These are phyloP conservation scores for Lasiosphaeria miniovina DNA, from an alignment of 495 filamentous ascomycete genomes.

Conservation along the genomic window DNA sequence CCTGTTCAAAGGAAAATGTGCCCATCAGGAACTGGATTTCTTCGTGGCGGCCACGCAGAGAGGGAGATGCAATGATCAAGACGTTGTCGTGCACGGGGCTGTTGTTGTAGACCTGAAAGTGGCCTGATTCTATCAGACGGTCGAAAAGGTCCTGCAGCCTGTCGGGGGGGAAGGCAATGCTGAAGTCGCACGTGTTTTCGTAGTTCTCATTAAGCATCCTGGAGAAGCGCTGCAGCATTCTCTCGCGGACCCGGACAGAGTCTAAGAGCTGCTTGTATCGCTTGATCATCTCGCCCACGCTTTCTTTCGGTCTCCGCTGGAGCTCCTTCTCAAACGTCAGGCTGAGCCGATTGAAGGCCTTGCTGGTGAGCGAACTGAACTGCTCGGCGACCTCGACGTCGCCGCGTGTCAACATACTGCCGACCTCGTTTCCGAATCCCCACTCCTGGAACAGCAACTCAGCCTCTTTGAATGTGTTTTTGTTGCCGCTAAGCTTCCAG, in stretches of 20 bases:
- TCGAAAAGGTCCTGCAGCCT: constrained; percentile 72
- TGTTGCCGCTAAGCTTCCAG: constrained; percentile 95
- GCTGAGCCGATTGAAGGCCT: constrained; percentile 81
- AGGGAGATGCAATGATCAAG: constrained; percentile 80
- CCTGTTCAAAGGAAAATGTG: constrained; percentile 81
- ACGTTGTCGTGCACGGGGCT: constrained; percentile 68
- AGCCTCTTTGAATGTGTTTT: constrained; percentile 98
- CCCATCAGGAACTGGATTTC: constrained; percentile 83
- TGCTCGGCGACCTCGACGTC: constrained; percentile 99
- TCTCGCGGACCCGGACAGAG: constrained; percentile 90
- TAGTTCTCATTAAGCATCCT: constrained; percentile 86
- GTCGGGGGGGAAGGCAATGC: constrained; percentile 64
- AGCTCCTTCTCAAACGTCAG: constrained; percentile 90
- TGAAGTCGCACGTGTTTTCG: constrained; percentile 94
- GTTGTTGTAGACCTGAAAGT: constrained; percentile 74
- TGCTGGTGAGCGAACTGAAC: constrained; percentile 89
- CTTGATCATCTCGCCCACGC: constrained; percentile 85
- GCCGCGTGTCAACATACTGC: constrained; percentile 80
- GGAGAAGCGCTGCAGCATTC: constrained; percentile 74
- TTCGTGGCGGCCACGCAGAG: constrained; percentile 65
- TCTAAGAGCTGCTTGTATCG: constrained; percentile 92
- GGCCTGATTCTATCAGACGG: constrained; percentile 75
- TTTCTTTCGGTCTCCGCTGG: constrained; percentile 75
- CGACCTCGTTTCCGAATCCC: constrained; percentile 92
- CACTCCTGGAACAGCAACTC: constrained; percentile 97